Percentiles rank a stretch among this genome's conserved stretches.
Evolutionary conservation across 192 early-diverging fungal species (phyloP).

Genomic region (Umbelopsis sp.): DNA sequence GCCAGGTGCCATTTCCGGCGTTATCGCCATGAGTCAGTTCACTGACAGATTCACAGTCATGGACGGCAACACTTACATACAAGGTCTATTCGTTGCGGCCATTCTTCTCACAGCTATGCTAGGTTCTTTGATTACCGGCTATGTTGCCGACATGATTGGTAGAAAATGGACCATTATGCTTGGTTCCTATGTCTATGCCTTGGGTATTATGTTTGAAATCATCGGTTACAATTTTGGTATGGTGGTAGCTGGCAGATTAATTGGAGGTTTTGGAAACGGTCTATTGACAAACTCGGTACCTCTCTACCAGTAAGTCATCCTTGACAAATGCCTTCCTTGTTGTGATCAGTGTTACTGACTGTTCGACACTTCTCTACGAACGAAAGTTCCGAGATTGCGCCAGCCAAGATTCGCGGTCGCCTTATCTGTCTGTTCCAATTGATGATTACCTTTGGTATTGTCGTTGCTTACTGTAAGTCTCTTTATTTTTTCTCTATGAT

Average conservation of each 20-base stretch:
- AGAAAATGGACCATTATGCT: conserved; percentile 72
- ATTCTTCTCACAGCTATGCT: conserved; percentile 28
- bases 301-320: conserved; percentile 28
- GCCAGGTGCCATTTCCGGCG: conserved; percentile 30
- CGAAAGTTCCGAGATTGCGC: conserved; percentile 55
- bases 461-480: conserved; percentile 61
- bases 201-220: conserved; percentile 78
- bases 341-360: neutral
- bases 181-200: conserved; percentile 62
- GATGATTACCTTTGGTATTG: conserved; percentile 85
- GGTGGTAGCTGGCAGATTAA: conserved; percentile 31
- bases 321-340: neutral
- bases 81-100: conserved; percentile 26
- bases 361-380: neutral
- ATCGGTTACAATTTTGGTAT: conserved; percentile 51
- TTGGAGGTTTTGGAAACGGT: conserved; percentile 41
- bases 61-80: conserved; percentile 3
- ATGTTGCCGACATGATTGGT: conserved; percentile 60
- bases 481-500: neutral
- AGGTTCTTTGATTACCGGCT: conserved; percentile 44
- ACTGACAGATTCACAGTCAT: conserved; percentile 8
- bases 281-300: conserved; percentile 40
- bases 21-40: conserved; percentile 29
- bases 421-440: conserved; percentile 85
- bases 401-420: conserved; percentile 83